A percentile compares a stretch with the other conserved stretches of the same genome.
Conservation (phyloP, 352 stramenopile species). For the Phytophthora megakarya region DNA sequence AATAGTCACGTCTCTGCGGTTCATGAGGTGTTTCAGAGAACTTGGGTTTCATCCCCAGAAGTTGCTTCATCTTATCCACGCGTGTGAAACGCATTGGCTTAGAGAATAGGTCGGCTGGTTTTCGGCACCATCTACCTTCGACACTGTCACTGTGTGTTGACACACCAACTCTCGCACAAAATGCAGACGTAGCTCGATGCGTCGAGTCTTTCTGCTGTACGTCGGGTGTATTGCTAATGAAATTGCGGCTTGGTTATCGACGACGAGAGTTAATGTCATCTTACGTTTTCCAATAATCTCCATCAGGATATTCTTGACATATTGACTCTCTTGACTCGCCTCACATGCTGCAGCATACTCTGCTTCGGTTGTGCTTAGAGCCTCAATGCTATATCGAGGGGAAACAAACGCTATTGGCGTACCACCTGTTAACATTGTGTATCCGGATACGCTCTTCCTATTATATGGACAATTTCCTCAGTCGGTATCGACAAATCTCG, state of each 20-base stretch:
- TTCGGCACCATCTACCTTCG: too few species aligned
- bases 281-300: too few species aligned
- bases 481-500: conserved; percentile 7
- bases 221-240: not conserved
- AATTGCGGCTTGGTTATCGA: conserved; percentile 10
- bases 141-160: too few species aligned
- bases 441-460: conserved; percentile 2
- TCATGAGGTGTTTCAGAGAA: too few species aligned
- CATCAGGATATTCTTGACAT: not conserved
- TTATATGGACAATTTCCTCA: conserved; percentile 12
- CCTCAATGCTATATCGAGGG: not conserved
- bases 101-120: too few species aligned
- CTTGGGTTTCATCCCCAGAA: too few species aligned
- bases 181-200: not conserved
- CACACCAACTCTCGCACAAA: too few species aligned
- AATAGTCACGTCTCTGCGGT: too few species aligned
- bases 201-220: conserved; percentile 1
- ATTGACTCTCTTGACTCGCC: not conserved
- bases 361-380: conserved; percentile 5
- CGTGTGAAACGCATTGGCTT: too few species aligned
- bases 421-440: not conserved
- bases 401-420: conserved; percentile 2
- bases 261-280: not conserved
- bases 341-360: conserved; percentile 11
- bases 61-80: too few species aligned